A percentile compares a stretch with the other conserved stretches of the same genome.
Evolutionary conservation across 1,139 yeast genomes (phyloP).

Genomic region (Candida glucosophila): DNA sequence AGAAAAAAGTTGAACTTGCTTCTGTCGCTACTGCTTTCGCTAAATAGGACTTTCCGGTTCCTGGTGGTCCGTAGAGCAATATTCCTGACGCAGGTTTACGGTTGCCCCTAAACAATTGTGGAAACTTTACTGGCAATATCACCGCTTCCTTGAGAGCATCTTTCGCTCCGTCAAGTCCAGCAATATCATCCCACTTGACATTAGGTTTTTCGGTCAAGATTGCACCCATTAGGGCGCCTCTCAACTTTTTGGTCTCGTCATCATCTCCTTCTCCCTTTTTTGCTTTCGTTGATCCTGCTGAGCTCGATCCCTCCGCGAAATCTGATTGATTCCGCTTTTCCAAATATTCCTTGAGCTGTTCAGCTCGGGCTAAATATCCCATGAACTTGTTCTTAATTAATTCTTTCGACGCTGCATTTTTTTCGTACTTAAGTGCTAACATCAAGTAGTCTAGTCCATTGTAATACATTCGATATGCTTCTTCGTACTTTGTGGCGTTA

Average conservation of each 20-base stretch:
- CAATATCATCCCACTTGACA: conserved; percentile 91
- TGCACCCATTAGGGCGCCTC: conserved; percentile 91
- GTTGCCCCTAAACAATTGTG: conserved; percentile 89
- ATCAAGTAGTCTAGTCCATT: conserved; percentile 91
- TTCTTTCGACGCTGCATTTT: conserved; percentile 82
- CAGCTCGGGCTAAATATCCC: conserved; percentile 89
- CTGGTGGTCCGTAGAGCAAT: conserved; percentile 93
- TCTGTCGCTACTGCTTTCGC: conserved; percentile 99
- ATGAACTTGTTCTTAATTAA: conserved; percentile 82
- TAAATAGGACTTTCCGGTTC: conserved; percentile 94
- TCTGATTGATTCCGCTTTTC: conserved; percentile 52
- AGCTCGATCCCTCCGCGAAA: conserved; percentile 40
- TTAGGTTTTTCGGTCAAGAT: conserved; percentile 89
- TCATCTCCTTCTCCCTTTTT: conserved; percentile 45
- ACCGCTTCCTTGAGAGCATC: conserved; percentile 98
- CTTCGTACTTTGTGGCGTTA: conserved; percentile 82
- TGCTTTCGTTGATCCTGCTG: conserved; percentile 54
- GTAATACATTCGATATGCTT: conserved; percentile 88
- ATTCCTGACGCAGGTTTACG: conserved; percentile 93
- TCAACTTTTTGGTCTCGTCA: conserved; percentile 74
- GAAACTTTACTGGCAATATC: conserved; percentile 87
- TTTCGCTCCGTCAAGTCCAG: conserved; percentile 91
- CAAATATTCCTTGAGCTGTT: conserved; percentile 83
- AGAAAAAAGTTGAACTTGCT: conserved; percentile 92
- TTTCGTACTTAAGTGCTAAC: conserved; percentile 94